These are phyloP conservation scores for Arxiozyma telluris DNA, from an alignment of 1,139 yeast genomes.

Conservation along the genomic window DNA sequence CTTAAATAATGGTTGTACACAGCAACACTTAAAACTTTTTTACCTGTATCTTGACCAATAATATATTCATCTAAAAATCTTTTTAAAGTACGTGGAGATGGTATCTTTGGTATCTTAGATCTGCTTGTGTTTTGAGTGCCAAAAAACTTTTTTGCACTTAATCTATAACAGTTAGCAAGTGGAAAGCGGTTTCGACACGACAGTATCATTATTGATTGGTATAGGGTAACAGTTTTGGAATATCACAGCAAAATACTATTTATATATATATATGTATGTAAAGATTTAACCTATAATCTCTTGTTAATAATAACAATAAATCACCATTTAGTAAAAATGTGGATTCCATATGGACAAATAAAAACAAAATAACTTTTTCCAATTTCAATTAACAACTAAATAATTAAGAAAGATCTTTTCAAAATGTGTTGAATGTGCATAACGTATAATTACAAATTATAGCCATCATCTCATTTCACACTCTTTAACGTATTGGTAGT, in stretches of 20 bases:
- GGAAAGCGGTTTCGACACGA: not conserved
- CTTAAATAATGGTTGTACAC: conserved; percentile 45
- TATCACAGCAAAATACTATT: not conserved
- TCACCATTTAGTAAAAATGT: not conserved
- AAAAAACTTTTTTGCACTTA: not conserved
- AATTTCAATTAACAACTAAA: too few relatives aligned
- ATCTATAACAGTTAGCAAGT: not conserved
- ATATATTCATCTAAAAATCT: conserved; percentile 40
- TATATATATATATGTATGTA: too few relatives aligned
- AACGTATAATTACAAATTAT: too few relatives aligned
- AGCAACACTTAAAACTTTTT: conserved; percentile 47
- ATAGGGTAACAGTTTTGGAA: not conserved
- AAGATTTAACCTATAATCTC: too few relatives aligned
- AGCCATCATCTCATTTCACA: not conserved
- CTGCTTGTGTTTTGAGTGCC: not conserved
- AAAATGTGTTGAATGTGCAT: too few relatives aligned
- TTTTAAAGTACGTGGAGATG: conserved; percentile 39
- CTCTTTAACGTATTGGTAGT: not conserved
- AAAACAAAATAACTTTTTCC: not conserved
- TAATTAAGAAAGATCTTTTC: not conserved
- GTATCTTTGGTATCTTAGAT: conserved; percentile 20
- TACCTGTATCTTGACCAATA: conserved; percentile 44
- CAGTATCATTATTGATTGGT: too few relatives aligned
- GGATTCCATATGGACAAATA: too few relatives aligned
- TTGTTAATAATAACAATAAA: not conserved